Percentiles rank a stretch among this genome's conserved stretches.
Evolutionary conservation across 371 early-diverging fungal species (phyloP).

Genomic region (Apophysomyces elegans): DNA sequence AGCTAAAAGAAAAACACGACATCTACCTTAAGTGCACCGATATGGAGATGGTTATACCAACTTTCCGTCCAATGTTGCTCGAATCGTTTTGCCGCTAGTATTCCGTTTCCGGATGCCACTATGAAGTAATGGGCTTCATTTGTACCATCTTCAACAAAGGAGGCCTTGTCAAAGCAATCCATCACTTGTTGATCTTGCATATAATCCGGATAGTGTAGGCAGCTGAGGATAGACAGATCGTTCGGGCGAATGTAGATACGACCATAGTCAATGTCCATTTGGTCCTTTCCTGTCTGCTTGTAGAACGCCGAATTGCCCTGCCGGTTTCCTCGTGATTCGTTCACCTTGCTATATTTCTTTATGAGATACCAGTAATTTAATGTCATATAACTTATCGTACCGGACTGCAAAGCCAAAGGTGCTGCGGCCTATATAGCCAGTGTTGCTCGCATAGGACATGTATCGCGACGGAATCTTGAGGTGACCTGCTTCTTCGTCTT

Average conservation of each 20-base stretch:
- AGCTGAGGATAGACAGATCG: neutral
- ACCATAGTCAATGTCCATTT: constrained; percentile 21
- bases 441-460: constrained; percentile 24
- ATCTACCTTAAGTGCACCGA: constrained; percentile 47
- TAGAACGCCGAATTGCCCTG: constrained; percentile 63
- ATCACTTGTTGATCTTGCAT: constrained; percentile 12
- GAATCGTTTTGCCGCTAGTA: constrained; percentile 38
- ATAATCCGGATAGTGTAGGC: neutral
- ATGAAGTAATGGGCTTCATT: constrained; percentile 40
- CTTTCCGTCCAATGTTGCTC: constrained; percentile 10
- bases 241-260: neutral
- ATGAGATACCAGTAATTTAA: neutral
- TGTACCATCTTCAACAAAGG: constrained; percentile 4
- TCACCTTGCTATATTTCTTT: constrained; percentile 42
- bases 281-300: neutral
- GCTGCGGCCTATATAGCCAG: constrained; percentile 45
- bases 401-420: constrained; percentile 43
- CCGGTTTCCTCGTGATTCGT: constrained; percentile 68
- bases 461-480: constrained; percentile 29
- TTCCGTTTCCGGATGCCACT: constrained; percentile 46
- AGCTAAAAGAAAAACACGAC: neutral
- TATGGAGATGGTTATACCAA: constrained; percentile 55
- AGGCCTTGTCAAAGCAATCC: neutral
- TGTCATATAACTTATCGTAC: constrained; percentile 2
- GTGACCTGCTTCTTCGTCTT: constrained; percentile 9